Evolutionary conservation across 176 grass and related monocot genomes (phyloP).

Genomic region (Puccinellia tenuiflora): DNA sequence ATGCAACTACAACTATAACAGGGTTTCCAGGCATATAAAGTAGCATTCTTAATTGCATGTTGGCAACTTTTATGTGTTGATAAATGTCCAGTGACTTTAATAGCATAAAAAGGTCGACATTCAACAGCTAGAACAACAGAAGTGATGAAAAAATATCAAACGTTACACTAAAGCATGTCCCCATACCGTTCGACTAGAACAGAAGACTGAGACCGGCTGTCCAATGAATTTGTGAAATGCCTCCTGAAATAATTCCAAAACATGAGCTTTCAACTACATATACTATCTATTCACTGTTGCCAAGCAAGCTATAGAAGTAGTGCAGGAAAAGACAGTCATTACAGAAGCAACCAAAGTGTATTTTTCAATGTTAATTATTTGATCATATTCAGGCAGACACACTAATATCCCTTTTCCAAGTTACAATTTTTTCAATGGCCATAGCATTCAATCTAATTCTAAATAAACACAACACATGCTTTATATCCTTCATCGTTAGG

Average conservation of each 20-base stretch:
- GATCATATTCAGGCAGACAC: neutral
- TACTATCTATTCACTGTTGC: neutral
- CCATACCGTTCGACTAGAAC: conserved; percentile 86
- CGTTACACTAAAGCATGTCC: neutral
- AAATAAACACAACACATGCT: neutral
- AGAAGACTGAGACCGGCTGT: conserved; percentile 59
- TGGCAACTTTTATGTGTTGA: neutral
- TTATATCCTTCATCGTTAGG: neutral
- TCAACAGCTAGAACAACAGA: neutral
- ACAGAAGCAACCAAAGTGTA: neutral
- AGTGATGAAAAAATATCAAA: neutral
- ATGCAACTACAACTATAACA: neutral
- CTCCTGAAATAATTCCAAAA: conserved; percentile 54
- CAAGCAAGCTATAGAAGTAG: neutral
- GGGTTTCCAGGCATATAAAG: neutral
- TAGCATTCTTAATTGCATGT: neutral
- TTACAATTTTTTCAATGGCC: neutral
- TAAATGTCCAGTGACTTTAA: neutral
- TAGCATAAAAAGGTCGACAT: neutral
- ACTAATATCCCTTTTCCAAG: neutral
- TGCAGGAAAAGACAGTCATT: neutral
- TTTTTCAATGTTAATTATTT: neutral
- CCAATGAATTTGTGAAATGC: conserved; percentile 90
- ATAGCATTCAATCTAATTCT: neutral
- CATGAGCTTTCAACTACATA: neutral